Percentiles rank a stretch among this genome's conserved stretches.
phyloP scores from a whole-genome alignment of 495 filamentous ascomycete genomes.

The Neurospora africana region DNA sequence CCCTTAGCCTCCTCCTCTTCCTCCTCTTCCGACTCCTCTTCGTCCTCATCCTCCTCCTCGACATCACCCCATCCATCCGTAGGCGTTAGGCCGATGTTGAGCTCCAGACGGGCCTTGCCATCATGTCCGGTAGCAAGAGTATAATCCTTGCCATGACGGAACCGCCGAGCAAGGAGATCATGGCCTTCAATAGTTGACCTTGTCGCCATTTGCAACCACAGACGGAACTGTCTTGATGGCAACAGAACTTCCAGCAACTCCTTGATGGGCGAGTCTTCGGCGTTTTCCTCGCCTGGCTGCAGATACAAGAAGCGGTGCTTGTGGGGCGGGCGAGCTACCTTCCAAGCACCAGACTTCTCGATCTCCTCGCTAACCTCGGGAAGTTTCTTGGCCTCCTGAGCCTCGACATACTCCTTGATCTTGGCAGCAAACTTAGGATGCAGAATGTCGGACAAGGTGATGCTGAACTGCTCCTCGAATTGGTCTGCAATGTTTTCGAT shows the following conservation, averaged over 20 bases:
- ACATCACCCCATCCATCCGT: slow-evolving; percentile 72
- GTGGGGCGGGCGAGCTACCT: slow-evolving; percentile 77
- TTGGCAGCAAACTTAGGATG: slow-evolving; percentile 61
- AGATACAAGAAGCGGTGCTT: slow-evolving; percentile 90
- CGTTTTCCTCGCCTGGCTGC: slow-evolving; percentile 28
- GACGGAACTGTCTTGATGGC: slow-evolving; percentile 75
- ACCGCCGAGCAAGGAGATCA: slow-evolving; percentile 68
- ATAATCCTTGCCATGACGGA: slow-evolving; percentile 81
- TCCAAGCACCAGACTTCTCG: slow-evolving; percentile 49
- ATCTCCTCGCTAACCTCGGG: slow-evolving; percentile 44
- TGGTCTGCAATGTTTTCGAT: slow-evolving; percentile 67
- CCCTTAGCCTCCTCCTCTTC: slow-evolving; percentile 20
- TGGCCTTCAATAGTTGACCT: slow-evolving; percentile 53
- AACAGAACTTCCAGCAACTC: slow-evolving; percentile 70
- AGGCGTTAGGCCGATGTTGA: slow-evolving; percentile 76
- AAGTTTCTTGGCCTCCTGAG: slow-evolving; percentile 44
- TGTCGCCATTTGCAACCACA: slow-evolving; percentile 79
- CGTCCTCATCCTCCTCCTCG: slow-evolving; percentile 44
- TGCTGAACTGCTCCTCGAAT: slow-evolving; percentile 72
- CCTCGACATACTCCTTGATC: slow-evolving; percentile 57
- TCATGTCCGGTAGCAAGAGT: slow-evolving; percentile 80
- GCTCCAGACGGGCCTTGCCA: slow-evolving; percentile 72
- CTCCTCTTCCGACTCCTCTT: slow-evolving; percentile 27
- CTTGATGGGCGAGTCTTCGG: slow-evolving; percentile 48
- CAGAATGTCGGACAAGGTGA: slow-evolving; percentile 68